A percentile compares a stretch with the other conserved stretches of the same genome.
Evolutionary conservation across 2,329 filamentous ascomycete species (phyloP).

Genomic region (Stagonosporopsis rhizophila): DNA sequence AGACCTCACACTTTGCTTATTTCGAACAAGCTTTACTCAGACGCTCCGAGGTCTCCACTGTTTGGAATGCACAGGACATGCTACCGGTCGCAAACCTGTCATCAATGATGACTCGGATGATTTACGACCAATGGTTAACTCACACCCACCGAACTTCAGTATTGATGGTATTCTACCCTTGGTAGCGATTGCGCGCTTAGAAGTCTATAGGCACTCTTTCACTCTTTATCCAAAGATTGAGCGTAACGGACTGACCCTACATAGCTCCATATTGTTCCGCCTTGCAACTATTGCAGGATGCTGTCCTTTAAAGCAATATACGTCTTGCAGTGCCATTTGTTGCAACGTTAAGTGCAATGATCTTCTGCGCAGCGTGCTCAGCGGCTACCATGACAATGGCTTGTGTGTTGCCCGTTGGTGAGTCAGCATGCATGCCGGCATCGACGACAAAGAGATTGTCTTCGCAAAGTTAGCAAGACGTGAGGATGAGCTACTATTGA

Average conservation of each 20-base stretch:
- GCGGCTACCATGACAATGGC: constrained; percentile 68
- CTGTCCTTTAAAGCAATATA: not conserved
- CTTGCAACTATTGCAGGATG: not conserved
- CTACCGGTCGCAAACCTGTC: not conserved
- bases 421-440: constrained; percentile 58
- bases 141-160: too few species aligned
- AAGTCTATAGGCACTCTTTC: too few species aligned
- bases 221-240: too few species aligned
- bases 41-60: not conserved
- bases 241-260: too few species aligned
- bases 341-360: constrained; percentile 41
- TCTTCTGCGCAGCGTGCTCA: constrained; percentile 63
- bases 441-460: constrained; percentile 60
- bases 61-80: not conserved
- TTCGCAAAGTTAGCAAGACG: not conserved
- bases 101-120: too few species aligned
- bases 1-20: not conserved
- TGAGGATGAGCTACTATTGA: too few species aligned
- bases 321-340: not conserved
- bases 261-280: too few species aligned
- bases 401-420: constrained; percentile 70
- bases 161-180: too few species aligned
- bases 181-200: too few species aligned
- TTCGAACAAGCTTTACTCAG: not conserved
- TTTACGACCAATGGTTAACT: too few species aligned